Evolutionary conservation across 257 asterid species (phyloP).

Genomic region (Catharanthus roseus): DNA sequence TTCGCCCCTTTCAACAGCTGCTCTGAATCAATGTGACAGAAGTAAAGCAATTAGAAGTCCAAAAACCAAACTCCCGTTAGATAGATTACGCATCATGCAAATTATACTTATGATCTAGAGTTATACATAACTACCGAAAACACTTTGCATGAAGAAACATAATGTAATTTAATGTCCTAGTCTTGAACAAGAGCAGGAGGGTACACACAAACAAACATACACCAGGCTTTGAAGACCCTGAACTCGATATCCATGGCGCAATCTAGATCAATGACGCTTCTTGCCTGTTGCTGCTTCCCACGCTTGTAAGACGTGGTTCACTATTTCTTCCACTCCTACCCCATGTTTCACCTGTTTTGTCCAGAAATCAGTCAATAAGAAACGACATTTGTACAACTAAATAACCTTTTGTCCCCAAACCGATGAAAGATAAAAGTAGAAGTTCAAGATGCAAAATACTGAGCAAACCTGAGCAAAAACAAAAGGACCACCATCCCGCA

Average conservation of each 20-base stretch:
- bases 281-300: slow-evolving; percentile 82
- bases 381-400: background rate
- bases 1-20: too few species aligned
- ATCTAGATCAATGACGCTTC: slow-evolving; percentile 44
- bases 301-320: slow-evolving; percentile 51
- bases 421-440: background rate
- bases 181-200: background rate
- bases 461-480: slow-evolving; percentile 83
- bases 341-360: too few species aligned
- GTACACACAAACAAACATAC: background rate
- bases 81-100: too few species aligned
- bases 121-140: too few species aligned
- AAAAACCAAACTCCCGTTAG: too few species aligned
- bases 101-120: too few species aligned
- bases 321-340: slow-evolving; percentile 79
- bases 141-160: too few species aligned
- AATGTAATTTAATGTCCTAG: background rate
- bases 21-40: too few species aligned
- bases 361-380: too few species aligned
- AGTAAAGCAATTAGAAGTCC: too few species aligned
- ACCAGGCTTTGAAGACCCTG: background rate
- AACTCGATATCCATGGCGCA: background rate
- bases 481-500: slow-evolving; percentile 97
- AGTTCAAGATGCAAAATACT: background rate
- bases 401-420: background rate